Conservation (phyloP, 257 asterid species). For the Nicotiana tabacum region DNA sequence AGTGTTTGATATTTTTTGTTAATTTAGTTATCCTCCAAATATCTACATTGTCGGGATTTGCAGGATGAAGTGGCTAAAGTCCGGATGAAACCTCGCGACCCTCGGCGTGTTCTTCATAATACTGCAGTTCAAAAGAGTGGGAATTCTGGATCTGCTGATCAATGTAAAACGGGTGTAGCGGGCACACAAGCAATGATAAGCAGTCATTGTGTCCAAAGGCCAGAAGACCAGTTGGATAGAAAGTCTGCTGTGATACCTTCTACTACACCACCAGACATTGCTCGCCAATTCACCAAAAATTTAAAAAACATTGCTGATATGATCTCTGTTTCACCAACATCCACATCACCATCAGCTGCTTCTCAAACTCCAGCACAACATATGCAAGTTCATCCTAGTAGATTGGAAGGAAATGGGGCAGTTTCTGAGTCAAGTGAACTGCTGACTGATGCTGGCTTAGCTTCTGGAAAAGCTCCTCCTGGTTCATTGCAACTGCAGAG, state of each 20-base stretch:
- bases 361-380: conserved; percentile 43
- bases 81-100: conserved; percentile 96
- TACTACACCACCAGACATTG: conserved; percentile 61
- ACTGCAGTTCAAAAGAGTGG: conserved; percentile 40
- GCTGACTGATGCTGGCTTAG: conserved; percentile 33
- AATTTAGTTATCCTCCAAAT: conserved; percentile 11
- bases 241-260: conserved; percentile 30
- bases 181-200: conserved; percentile 25
- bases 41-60: conserved; percentile 17
- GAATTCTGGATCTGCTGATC: conserved; percentile 44
- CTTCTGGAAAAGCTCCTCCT: conserved; percentile 41
- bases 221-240: conserved; percentile 48
- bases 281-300: conserved; percentile 66
- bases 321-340: conserved; percentile 61
- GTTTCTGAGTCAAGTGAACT: conserved; percentile 35
- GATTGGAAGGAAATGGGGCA: conserved; percentile 32
- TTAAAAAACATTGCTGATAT: conserved; percentile 69
- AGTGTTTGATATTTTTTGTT: not conserved
- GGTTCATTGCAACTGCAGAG: conserved; percentile 60
- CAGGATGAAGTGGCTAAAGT: conserved; percentile 78
- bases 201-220: conserved; percentile 36
- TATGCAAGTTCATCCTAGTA: conserved; percentile 32
- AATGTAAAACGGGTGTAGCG: conserved; percentile 36
- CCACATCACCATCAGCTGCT: conserved; percentile 24
- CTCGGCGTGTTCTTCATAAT: conserved; percentile 78